phyloP scores from a whole-genome alignment of 2,329 filamentous ascomycete species.

The Grosmannia huntii region DNA sequence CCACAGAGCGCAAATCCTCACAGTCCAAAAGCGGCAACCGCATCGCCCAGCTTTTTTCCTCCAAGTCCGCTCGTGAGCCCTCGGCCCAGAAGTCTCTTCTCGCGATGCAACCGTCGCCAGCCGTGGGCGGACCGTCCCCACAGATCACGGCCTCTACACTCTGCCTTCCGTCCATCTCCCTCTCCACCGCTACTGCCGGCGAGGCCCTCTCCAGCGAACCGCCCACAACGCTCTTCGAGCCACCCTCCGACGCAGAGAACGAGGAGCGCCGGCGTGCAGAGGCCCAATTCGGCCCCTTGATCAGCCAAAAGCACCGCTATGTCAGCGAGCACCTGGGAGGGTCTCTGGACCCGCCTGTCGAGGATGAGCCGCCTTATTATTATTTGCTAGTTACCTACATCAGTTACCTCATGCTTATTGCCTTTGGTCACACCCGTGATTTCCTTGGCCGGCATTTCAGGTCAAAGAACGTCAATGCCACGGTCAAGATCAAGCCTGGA shows the following conservation, averaged over 20 bases:
- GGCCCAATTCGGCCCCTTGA: constrained; percentile 81
- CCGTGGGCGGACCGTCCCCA: constrained; percentile 36
- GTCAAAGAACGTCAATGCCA: constrained; percentile 66
- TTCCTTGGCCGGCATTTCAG: constrained; percentile 96
- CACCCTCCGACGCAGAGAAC: constrained; percentile 72
- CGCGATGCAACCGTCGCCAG: constrained; percentile 45
- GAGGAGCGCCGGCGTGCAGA: constrained; percentile 64
- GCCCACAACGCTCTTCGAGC: constrained; percentile 68
- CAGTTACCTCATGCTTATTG: constrained; percentile 90
- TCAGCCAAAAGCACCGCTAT: constrained; percentile 71
- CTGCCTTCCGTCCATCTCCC: constrained; percentile 78
- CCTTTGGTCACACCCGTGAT: constrained; percentile 88
- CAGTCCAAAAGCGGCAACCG: constrained; percentile 56
- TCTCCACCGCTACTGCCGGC: constrained; percentile 73
- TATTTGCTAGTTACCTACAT: constrained; percentile 96
- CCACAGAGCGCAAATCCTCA: constrained; percentile 44
- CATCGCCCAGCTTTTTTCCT: constrained; percentile 72
- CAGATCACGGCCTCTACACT: constrained; percentile 60
- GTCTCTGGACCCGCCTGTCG: constrained; percentile 67
- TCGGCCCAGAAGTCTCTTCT: constrained; percentile 56
- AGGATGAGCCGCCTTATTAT: constrained; percentile 95
- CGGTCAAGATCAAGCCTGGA: constrained; percentile 71
- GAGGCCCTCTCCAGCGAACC: constrained; percentile 60
- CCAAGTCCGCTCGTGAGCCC: constrained; percentile 57
- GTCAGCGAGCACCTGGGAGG: constrained; percentile 76